A percentile compares a stretch with the other conserved stretches of the same genome.
phyloP scores from a whole-genome alignment of 116 monocot genomes.

The Dioscorea cayenensis region DNA sequence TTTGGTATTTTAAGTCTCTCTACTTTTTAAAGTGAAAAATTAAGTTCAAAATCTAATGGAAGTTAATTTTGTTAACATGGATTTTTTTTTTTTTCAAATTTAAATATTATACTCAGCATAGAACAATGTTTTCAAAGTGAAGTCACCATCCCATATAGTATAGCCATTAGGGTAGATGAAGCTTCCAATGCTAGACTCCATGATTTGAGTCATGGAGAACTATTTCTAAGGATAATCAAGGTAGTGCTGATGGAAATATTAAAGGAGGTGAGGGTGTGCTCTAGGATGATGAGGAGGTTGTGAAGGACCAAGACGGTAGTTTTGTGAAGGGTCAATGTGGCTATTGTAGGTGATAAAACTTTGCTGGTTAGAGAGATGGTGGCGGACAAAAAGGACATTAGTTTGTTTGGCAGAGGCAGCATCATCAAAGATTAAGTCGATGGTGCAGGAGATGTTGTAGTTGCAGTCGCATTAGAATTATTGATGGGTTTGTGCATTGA shows the following conservation, averaged over 20 bases:
- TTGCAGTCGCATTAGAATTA: slow-evolving; percentile 77
- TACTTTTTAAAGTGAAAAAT: too few relatives aligned
- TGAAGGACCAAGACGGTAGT: slow-evolving; percentile 74
- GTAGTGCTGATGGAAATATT: slow-evolving; percentile 24
- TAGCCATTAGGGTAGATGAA: slow-evolving; percentile 64
- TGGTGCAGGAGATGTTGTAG: slow-evolving; percentile 81
- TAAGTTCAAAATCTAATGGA: too few relatives aligned
- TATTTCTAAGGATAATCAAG: slow-evolving; percentile 70
- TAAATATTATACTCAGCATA: slow-evolving; percentile 51
- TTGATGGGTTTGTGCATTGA: slow-evolving; percentile 71
- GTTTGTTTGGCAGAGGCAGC: slow-evolving; percentile 69
- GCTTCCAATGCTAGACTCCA: slow-evolving; percentile 52
- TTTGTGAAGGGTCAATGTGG: slow-evolving; percentile 44
- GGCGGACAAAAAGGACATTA: slow-evolving; percentile 49
- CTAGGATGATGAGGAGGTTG: slow-evolving; percentile 33
- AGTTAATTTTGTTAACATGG: too few relatives aligned
- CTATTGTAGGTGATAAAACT: slow-evolving; percentile 77
- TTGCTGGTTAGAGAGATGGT: slow-evolving; percentile 42
- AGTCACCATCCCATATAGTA: slow-evolving; percentile 53
- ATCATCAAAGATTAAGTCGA: slow-evolving; percentile 94
- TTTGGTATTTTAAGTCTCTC: too few relatives aligned
- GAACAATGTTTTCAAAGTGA: slow-evolving; percentile 47
- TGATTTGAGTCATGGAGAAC: slow-evolving; percentile 53
- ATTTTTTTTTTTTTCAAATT: too few relatives aligned
- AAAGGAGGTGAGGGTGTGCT: slow-evolving; percentile 15